These are phyloP conservation scores for Diaporthe amygdali DNA, from an alignment of 2,329 filamentous ascomycete species.

Conservation along the genomic window DNA sequence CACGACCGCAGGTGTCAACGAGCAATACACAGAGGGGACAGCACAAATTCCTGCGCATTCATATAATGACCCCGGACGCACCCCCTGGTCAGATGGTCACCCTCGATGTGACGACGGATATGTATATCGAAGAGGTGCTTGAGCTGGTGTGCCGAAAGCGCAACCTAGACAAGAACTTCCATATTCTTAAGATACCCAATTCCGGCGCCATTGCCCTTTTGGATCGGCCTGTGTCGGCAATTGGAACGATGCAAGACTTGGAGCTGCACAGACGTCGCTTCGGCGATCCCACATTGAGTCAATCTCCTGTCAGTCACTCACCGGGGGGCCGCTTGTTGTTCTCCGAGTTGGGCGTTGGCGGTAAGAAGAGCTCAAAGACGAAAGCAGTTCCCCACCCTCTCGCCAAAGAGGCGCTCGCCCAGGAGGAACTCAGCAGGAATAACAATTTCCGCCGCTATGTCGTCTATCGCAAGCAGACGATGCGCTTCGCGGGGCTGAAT, in stretches of 20 bases:
- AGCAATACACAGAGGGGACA: constrained; percentile 61
- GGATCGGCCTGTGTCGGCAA: constrained; percentile 79
- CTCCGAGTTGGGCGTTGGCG: constrained; percentile 22
- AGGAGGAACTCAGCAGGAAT: constrained; percentile 60
- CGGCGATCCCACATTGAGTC: constrained; percentile 36
- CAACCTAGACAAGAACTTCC: constrained; percentile 78
- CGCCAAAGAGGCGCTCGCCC: constrained; percentile 65
- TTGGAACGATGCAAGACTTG: constrained; percentile 76
- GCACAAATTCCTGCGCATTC: constrained; percentile 73
- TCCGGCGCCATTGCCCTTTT: constrained; percentile 77
- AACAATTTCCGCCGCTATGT: constrained; percentile 76
- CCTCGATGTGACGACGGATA: constrained; percentile 79
- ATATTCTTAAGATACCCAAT: constrained; percentile 78
- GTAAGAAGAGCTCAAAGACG: constrained; percentile 58
- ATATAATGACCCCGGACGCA: constrained; percentile 72
- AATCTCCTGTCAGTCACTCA: constrained; percentile 24
- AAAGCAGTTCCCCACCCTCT: constrained; percentile 67
- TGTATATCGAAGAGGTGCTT: constrained; percentile 81
- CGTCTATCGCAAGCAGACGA: constrained; percentile 82
- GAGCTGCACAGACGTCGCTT: constrained; percentile 79
- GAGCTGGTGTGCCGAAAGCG: constrained; percentile 79
- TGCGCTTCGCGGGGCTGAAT: constrained; percentile 78
- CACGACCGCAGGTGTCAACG: constrained; percentile 50
- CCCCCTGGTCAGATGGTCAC: constrained; percentile 76
- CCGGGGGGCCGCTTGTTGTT: constrained; percentile 21